phyloP scores from a whole-genome alignment of 2,329 filamentous ascomycete species.

The Colletotrichum costaricense region DNA sequence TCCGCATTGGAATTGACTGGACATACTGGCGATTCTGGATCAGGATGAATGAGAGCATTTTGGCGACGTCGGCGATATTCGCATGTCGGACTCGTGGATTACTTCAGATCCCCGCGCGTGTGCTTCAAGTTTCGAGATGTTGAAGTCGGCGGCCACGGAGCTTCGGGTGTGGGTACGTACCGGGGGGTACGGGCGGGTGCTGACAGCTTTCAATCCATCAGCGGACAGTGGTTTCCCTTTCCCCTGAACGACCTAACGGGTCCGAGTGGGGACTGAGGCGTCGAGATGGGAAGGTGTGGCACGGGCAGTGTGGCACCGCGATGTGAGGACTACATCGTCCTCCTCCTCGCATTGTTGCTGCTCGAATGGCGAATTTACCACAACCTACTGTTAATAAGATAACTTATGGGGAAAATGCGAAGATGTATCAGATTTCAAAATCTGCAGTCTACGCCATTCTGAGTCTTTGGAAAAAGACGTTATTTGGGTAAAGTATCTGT shows the following conservation, averaged over 20 bases:
- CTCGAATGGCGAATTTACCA: too few relatives aligned
- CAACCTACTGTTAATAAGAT: too few relatives aligned
- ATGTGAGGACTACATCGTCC: too few relatives aligned
- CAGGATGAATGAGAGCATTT: slow-evolving; percentile 81
- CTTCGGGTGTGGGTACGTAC: slow-evolving; percentile 29
- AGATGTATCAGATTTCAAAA: too few relatives aligned
- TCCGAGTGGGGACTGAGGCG: not conserved
- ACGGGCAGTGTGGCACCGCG: too few relatives aligned
- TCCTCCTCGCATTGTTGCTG: too few relatives aligned
- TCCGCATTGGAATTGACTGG: too few relatives aligned
- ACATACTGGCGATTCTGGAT: slow-evolving; percentile 84
- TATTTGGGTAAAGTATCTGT: too few relatives aligned
- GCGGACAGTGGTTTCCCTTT: not conserved
- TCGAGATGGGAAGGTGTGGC: too few relatives aligned
- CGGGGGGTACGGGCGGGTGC: not conserved
- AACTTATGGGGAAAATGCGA: too few relatives aligned
- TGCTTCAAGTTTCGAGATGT: slow-evolving; percentile 26
- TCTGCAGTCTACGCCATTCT: too few relatives aligned
- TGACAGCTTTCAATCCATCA: not conserved
- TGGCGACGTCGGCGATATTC: slow-evolving; percentile 13
- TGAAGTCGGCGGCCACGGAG: slow-evolving; percentile 29
- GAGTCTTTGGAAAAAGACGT: too few relatives aligned
- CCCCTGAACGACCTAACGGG: not conserved
- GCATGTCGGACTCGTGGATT: slow-evolving; percentile 17
- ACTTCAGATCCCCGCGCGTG: slow-evolving; percentile 1